Evolutionary conservation across 495 filamentous ascomycete species (phyloP), one percentile per base, ranked within the genome.

Genomic region (Neurospora sp.): DNA sequence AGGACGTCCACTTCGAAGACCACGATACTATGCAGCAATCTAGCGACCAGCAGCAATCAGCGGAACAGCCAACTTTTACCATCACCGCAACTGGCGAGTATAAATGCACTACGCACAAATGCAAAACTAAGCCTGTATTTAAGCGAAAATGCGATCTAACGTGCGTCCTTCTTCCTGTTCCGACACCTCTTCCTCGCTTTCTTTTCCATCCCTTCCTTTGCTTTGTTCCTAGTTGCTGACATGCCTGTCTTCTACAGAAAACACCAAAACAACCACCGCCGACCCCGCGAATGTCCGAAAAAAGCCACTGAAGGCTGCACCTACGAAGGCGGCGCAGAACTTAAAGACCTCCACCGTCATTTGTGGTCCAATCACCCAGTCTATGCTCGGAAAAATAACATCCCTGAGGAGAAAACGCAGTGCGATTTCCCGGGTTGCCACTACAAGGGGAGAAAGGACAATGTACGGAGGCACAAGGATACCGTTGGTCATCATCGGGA

Each of bases 261-360:
- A 39, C 77, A 79, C 45, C 21, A 69, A 5, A 69, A 77, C 17
- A 79, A 76, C 11, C 77, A 79, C 70, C 28, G 0, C 0, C 71
- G 69, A 21, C 76, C 70, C 13, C 70, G 34, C 0, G 0, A 37
- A 4, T 71, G 45, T 15, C 31, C 71, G 1, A 13, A 28, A 28
- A 28, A 71, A 28, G 7, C 39, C 4, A 11, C 2, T 13, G 37
- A 39, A 0, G 70, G 72, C 71, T 17, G 73, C 24, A 0, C 34
- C 3, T 40, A 31, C 34, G 13, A 34, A 0, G 70, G 73, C 69
- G 39, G 21, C 5, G 77, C 77, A 24, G 70, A 78, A 38, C 71
- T 0, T 0, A 76, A 75, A 13, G 77, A 79, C 45, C 71, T 75
- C 2, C 1, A 77, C 40, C 71, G 77, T 17, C 77, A 79, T 71